Evolutionary conservation across 169 alveolate genomes (phyloP), one percentile per base, ranked within the genome.

Genomic region (Blepharisma undulans): DNA sequence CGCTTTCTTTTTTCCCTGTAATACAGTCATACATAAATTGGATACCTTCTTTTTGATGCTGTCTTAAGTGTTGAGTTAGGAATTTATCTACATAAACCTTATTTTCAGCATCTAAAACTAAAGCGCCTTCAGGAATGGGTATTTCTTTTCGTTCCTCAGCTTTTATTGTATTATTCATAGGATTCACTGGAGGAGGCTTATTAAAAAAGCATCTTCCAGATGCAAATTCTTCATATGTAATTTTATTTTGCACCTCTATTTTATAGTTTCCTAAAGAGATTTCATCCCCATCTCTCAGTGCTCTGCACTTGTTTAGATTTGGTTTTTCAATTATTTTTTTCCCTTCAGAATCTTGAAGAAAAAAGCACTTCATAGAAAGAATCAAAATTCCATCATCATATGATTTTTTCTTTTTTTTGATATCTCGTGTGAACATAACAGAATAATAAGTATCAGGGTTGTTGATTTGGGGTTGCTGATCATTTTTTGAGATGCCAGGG

Each of bases 21-120:
- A 92, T 76, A 48, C 95, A 92, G 25, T 92, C 91, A 84, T 61
- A 92, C 95, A 92, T 84, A 60, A 92, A 92, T 36, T 89, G 76
- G 21, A 92, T 88, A 12, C 95, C 95, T 85, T 72, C 77, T 33
- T 29, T 82, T 34, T 92, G 80, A 84, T 92, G 93, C 14, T 76
- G 78, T 84, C 93, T 81, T 77, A 89, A 72, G 19, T 74, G 29
- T 4, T 88, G 27, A 5, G 80, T 48, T 19, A 92, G 71, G 34
- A 71, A 82, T 7, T 48, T 12, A 16, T 88, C 93, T 3, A 92
- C 84, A 66, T 32, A 92, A 60, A 92, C 91, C 0, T 86, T n/a
- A 29, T 72, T 60, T 27, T 29, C 91, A 61, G 61, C 84, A 12
- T 86, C 91, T 71, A 86, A 21, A 6, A 86, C 12, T 25, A 71